Evolutionary conservation across 2,329 filamentous ascomycete genomes (phyloP), one percentile per base, ranked within the genome.

Genomic region (Fusarium virguliforme): DNA sequence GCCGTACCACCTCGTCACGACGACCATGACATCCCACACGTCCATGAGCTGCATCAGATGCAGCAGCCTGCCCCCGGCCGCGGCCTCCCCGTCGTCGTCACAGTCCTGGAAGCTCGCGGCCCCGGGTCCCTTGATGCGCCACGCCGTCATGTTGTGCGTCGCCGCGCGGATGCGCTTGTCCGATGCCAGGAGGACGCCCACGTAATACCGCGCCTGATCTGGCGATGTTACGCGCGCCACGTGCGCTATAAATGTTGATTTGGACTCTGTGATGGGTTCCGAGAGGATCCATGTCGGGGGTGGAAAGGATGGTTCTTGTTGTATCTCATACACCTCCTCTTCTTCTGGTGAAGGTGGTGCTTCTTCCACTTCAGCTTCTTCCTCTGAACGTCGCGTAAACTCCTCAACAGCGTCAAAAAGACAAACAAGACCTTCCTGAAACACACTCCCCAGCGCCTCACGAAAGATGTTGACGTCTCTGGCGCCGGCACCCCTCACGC

Each of bases 11-110:
- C 96, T 85, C 40, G 93, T 94, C 30, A 99, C 95, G 4, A 99
- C 92, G 0, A 99, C 94, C 84, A 98, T 91, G 15, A 92, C 91
- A 80, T 97, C 89, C 94, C 95, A 98, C 10, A 97, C 86, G 77
- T 95, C 93, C 93, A 98, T 98, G 67, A 97, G 83, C 83, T 98
- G 94, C 90, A 99, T 92, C 32, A 99, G 84, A 82, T 97, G 94
- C 66, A 98, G 82, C 77, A 99, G 81, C 43, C 96, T 87, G 0
- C 92, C 91, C 1, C 96, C 96, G 0, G 96, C 96, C 6, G 96
- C 96, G 28, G 93, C 93, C 85, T 99, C 96, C 3, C 96, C 96
- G 79, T 99, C 96, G 76, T 99, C 96, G 76, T 99, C 93, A 78
- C 92, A 98, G 81, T 99, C 96, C 80, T 98, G 95, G 73, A 91